Base-by-base conservation (phyloP, 768 basidiomycete genomes). In the Boletellus sp. region DNA sequence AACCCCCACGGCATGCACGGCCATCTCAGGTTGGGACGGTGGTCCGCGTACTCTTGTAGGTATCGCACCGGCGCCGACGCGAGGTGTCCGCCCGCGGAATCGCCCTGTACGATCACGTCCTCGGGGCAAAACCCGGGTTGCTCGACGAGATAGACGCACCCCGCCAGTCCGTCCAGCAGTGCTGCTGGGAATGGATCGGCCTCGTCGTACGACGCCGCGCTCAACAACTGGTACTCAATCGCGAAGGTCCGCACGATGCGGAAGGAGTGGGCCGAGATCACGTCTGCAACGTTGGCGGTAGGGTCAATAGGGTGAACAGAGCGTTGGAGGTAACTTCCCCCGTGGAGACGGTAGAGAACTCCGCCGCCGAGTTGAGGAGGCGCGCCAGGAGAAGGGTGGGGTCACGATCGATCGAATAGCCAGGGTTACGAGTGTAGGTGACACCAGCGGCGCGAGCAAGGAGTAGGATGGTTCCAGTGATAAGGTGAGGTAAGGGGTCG, bases 31-130 rank as follows among this genome's bases (percentile, higher is more conserved):
- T 59, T 48, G 1, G 56, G 48, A 32, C 58, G 51, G n/a, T 47
- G 38, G 6, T 52, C 39, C 3, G 22, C 48, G 36, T 56, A 45
- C 44, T 60, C 57, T 34, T 55, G 54, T 33, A 78, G 51, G 59
- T 78, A 74, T 3, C 72, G 68, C 1, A 62, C 53, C 34, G 78
- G 59, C 16, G 69, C 67, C 12, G 75, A 51, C 0, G 73, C 75
- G 24, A 83, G 66, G 52, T 78, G 73, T 1, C 73, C 81, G 0
- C 82, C 83, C 0, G 82, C 78, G 1, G 78, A 80, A 41, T 82
- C 80, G 6, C 81, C 81, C 5, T 60, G 56, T 7, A 82, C 45
- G 50, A 79, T 67, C 48, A 83, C 73, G 46, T 78, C 65, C 19
- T 48, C 20, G 1, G 79, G 70, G 4, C 53, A 43, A 58, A 80